These are phyloP conservation scores for Sporothrix sp. DNA, from an alignment of 2,329 filamentous ascomycete genomes.

Conservation along the genomic window DNA sequence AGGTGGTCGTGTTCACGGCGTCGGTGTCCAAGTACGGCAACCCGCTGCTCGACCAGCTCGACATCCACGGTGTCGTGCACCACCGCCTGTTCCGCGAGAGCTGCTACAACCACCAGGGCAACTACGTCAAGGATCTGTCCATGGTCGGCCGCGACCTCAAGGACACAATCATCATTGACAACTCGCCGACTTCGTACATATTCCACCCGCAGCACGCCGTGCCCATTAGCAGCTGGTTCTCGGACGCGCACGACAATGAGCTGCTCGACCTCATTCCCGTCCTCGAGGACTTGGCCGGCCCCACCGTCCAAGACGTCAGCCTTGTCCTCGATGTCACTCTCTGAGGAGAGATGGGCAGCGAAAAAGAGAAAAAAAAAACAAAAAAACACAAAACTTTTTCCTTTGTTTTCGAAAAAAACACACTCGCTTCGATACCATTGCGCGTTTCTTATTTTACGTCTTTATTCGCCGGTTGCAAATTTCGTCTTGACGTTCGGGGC, in stretches of 20 bases:
- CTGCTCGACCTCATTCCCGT: slow-evolving; percentile 94
- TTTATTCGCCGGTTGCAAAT: not conserved
- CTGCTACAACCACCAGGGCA: slow-evolving; percentile 98
- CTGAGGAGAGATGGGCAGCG: too few species aligned
- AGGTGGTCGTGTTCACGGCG: slow-evolving; percentile 96
- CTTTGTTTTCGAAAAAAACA: not conserved
- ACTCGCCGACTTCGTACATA: slow-evolving; percentile 97
- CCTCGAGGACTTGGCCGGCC: slow-evolving; percentile 85
- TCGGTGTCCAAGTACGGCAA: slow-evolving; percentile 99
- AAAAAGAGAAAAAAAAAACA: too few species aligned
- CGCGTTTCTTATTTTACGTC: not conserved
- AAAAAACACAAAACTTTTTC: slow-evolving; percentile 22
- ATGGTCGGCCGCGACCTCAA: slow-evolving; percentile 92
- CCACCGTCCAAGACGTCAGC: slow-evolving; percentile 90
- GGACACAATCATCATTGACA: slow-evolving; percentile 99
- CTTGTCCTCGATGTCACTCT: slow-evolving; percentile 88
- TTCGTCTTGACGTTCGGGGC: too few species aligned
- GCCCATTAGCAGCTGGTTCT: slow-evolving; percentile 99
- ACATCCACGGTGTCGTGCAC: slow-evolving; percentile 94
- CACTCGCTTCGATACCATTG: not conserved
- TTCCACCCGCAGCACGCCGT: slow-evolving; percentile 99
- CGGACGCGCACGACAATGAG: slow-evolving; percentile 98
- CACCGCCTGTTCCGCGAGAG: slow-evolving; percentile 95
- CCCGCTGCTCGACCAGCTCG: slow-evolving; percentile 87
- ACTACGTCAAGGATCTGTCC: slow-evolving; percentile 98